These are phyloP conservation scores for Sporothrix protearum DNA, from an alignment of 2,329 filamentous ascomycete species.

Conservation along the genomic window DNA sequence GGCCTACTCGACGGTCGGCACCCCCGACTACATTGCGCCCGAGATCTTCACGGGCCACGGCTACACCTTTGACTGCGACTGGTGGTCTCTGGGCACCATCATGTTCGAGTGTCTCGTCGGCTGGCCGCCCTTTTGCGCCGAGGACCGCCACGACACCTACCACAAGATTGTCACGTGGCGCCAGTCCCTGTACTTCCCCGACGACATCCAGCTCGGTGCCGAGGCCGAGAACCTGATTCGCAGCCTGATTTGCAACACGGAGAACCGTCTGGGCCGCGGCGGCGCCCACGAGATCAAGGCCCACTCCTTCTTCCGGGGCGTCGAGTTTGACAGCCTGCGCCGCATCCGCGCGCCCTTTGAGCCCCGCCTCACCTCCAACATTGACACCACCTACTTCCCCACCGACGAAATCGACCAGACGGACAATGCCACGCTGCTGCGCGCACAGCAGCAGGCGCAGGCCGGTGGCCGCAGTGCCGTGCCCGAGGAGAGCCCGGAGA, in stretches of 20 bases:
- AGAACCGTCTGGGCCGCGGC: constrained; percentile 82
- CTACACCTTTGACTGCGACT: constrained; percentile 96
- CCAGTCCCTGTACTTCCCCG: constrained; percentile 91
- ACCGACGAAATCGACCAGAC: constrained; percentile 98
- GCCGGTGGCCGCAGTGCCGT: constrained; percentile 55
- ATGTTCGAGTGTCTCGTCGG: constrained; percentile 99
- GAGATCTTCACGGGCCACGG: constrained; percentile 97
- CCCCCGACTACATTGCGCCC: constrained; percentile 96
- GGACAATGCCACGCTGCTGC: constrained; percentile 82
- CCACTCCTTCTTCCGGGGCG: constrained; percentile 94
- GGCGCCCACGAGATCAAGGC: constrained; percentile 89
- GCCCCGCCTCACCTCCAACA: constrained; percentile 84
- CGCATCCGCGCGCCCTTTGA: constrained; percentile 94
- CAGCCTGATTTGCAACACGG: constrained; percentile 89
- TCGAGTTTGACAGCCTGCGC: constrained; percentile 89
- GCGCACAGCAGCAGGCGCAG: constrained; percentile 70
- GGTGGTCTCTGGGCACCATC: constrained; percentile 98
- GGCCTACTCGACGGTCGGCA: constrained; percentile 97
- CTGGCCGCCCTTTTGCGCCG: constrained; percentile 98
- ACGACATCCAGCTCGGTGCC: constrained; percentile 81
- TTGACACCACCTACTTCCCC: constrained; percentile 97
- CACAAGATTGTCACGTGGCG: constrained; percentile 99
- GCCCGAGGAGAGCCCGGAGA: constrained; percentile 80
- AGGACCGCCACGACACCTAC: constrained; percentile 96
- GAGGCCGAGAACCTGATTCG: constrained; percentile 91